Evolutionary conservation across 2,329 filamentous ascomycete genomes (phyloP).

Genomic region (Geosmithia putterillii): DNA sequence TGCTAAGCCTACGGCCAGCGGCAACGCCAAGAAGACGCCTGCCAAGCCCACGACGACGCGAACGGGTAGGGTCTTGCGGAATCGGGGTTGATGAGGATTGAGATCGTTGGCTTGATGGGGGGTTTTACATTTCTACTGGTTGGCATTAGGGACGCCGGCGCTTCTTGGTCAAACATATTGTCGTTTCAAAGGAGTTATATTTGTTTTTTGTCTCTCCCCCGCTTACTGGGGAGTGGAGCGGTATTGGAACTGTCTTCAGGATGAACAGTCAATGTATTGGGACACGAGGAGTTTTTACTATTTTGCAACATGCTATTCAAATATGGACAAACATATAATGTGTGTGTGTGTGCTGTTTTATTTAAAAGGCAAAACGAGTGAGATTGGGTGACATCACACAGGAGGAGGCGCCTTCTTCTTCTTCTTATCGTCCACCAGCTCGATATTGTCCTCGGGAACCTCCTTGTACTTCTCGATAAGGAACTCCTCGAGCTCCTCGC

Average conservation of each 20-base stretch:
- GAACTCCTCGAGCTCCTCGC: slow-evolving; percentile 88
- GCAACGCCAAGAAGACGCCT: slow-evolving; percentile 35
- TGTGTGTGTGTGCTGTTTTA: neutral
- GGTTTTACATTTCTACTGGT: neutral
- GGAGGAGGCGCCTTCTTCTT: slow-evolving; percentile 41
- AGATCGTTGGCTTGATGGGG: too few species aligned
- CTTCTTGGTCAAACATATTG: neutral
- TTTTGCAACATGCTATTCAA: neutral
- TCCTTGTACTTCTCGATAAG: slow-evolving; percentile 78
- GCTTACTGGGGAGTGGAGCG: neutral
- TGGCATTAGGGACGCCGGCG: neutral
- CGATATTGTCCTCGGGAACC: slow-evolving; percentile 90
- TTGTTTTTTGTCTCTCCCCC: neutral
- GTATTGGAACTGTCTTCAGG: neutral
- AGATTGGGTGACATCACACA: neutral
- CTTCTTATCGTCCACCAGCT: slow-evolving; percentile 93
- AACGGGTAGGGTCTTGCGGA: slow-evolving; percentile 41
- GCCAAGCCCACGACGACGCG: slow-evolving; percentile 27
- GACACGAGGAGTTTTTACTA: neutral
- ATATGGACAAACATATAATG: neutral
- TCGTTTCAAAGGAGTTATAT: neutral
- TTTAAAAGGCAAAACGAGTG: neutral
- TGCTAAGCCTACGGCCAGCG: slow-evolving; percentile 36
- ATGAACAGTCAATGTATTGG: neutral
- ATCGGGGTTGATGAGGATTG: slow-evolving; percentile 30